phyloP scores from a whole-genome alignment of 2,329 filamentous ascomycete genomes.

The Delphinella strobiligena region DNA sequence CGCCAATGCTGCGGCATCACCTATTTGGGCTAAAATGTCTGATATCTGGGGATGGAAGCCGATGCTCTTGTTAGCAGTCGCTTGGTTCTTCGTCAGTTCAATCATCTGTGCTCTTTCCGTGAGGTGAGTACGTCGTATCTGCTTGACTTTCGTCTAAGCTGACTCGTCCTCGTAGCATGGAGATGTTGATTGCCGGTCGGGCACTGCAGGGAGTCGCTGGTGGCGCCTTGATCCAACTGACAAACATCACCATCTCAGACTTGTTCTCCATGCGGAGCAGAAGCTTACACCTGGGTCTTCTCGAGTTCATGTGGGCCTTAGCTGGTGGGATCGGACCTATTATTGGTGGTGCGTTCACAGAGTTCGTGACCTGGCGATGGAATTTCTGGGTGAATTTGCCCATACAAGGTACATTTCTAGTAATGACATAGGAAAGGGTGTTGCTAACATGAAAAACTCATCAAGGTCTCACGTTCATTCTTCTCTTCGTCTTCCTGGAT shows the following conservation, averaged over 20 bases:
- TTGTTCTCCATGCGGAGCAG: slow-evolving; percentile 35
- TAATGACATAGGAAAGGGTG: too few relatives aligned
- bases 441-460: background rate
- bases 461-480: slow-evolving; percentile 33
- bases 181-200: slow-evolving; percentile 41
- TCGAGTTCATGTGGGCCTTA: slow-evolving; percentile 43
- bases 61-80: slow-evolving; percentile 37
- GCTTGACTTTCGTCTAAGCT: too few relatives aligned
- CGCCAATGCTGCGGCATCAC: slow-evolving; percentile 13
- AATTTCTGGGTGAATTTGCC: slow-evolving; percentile 43
- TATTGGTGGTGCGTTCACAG: slow-evolving; percentile 24
- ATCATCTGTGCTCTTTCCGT: slow-evolving; percentile 37
- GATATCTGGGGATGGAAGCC: slow-evolving; percentile 48
- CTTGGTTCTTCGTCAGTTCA: slow-evolving; percentile 37
- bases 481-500: slow-evolving; percentile 41
- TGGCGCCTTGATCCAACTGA: slow-evolving; percentile 40
- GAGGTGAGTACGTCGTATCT: too few relatives aligned
- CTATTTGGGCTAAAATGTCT: slow-evolving; percentile 38
- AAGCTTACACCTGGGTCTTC: slow-evolving; percentile 36
- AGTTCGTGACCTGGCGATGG: slow-evolving; percentile 25
- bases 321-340: slow-evolving; percentile 42
- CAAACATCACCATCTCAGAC: slow-evolving; percentile 42
- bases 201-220: slow-evolving; percentile 43
- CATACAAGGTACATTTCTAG: slow-evolving; percentile 20
- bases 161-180: too few relatives aligned